Base-by-base conservation (phyloP, 441 rosid species). In the Gossypium gossypioides region DNA sequence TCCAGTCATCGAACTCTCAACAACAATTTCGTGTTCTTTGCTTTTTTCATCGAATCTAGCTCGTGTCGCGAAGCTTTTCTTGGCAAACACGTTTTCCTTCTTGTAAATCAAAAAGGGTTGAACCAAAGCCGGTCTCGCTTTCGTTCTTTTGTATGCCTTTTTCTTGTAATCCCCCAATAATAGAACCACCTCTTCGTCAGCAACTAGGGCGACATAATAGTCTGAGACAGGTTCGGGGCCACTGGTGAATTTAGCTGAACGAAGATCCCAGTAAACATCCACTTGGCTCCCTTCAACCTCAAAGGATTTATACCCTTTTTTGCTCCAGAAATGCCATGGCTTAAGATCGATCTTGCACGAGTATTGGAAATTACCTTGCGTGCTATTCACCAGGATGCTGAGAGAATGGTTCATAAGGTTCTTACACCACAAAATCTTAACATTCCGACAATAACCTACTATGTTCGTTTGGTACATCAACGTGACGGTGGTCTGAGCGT, bases 301-400 rank as follows among this genome's bases (percentile, higher is more conserved):
- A 0, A 86, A 82, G 0, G 88, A 75, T 48, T 87, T 89, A 44
- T 79, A 81, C 9, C 94, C 94, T 77, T 84, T 87, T 63, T 79
- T 86, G 80, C 88, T 86, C 94, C 94, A 89, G 34, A 89, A 89
- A 34, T 87, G 90, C 94, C 94, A 89, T 0, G 94, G 88, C 77
- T 86, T 89, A 15, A 89, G 87, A 72, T 89, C 91, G 58, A 89
- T 78, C 85, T 89, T 89, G 76, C 90, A 89, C 0, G 79, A 74
- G 13, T 87, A 84, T 19, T 75, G 85, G 46, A 71, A 76, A 54
- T 84, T 87, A 0, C 86, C 86, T 54, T 86, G 83, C 15, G 72
- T 66, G 78, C 80, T 81, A 18, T 85, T 84, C 1, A 87, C 62
- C 79, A 79, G 80, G 15, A 89, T 78, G 83, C 62, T 24, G 37